Base-by-base conservation (phyloP, 495 filamentous ascomycete species). In the Annulohypoxylon maeteangense region DNA sequence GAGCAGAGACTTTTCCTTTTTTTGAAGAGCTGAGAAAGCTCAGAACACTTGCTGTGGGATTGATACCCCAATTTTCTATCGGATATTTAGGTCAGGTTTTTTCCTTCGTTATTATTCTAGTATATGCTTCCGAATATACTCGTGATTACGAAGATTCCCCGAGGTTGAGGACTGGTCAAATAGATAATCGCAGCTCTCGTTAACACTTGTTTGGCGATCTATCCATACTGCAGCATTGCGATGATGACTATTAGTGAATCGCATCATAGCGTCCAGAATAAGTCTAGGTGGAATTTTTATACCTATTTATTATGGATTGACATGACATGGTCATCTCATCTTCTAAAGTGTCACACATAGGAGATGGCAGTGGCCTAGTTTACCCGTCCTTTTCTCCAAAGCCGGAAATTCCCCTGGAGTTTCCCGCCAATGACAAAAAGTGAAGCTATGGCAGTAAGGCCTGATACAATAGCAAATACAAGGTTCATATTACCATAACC, bases 401-500 rank as follows among this genome's bases (percentile, higher is more conserved):
- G 7, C 12, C 20, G 10, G 12, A 58, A 44, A 14, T 34, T 22
- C 7, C 11, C n/a, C 0, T 16, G 16, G 36, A 80, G 82, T 60
- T 76, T 82, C 3, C 84, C 83, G 0, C 85, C 87, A 54, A 89
- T 74, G 47, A 79, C 85, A 16, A 86, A 50, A 63, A 80, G 82
- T 8, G 80, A 81, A n/a, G 85, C 57, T 18, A 75, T 65, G 20
- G 86, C 79, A 6, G 82, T 85, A 3, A 81, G 42, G n/a, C 70
- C 76, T 66, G 81, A 82, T 25, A 87, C 64, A 0, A 70, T 76
- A 3, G 83, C 87, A 36, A 88, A 66, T 7, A 86, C 81, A 5
- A 81, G 72, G 71, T 86, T 88, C 87, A 89, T 89, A 69, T 87
- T 84, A 16, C 87, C 86, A 69, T 87, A 88, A 1, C 86, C 87